Conservation (phyloP, 2,329 filamentous ascomycete genomes). For the Bipolaris sorokiniana region DNA sequence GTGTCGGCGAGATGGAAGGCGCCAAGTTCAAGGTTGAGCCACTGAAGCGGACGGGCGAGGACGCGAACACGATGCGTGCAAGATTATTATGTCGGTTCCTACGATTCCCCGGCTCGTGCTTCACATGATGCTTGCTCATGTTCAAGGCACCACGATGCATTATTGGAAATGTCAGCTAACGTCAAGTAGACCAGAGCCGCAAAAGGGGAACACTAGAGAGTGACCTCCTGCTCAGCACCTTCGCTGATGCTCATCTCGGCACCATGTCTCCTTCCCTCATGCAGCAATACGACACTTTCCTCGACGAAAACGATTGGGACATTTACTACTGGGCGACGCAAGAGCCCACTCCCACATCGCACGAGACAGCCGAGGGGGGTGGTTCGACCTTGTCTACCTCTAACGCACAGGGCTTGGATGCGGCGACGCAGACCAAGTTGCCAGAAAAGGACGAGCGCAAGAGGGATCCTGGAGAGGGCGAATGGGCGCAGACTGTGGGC, state of each 20-base stretch:
- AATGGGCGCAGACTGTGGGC: constrained; percentile 96
- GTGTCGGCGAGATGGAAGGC: constrained; percentile 45
- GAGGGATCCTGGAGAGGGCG: constrained; percentile 66
- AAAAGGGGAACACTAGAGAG: constrained; percentile 96
- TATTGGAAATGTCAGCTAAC: constrained; percentile 12
- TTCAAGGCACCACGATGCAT: neutral
- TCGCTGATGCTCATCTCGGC: constrained; percentile 79
- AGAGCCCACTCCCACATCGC: constrained; percentile 67
- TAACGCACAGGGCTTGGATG: constrained; percentile 53
- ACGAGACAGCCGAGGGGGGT: constrained; percentile 62
- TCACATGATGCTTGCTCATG: neutral
- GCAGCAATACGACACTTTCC: constrained; percentile 84
- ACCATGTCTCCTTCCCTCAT: constrained; percentile 77
- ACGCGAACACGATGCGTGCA: constrained; percentile 83
- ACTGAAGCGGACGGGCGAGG: constrained; percentile 82
- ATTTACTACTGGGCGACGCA: constrained; percentile 99
- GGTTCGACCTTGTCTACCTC: constrained; percentile 53
- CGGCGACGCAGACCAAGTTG: constrained; percentile 53
- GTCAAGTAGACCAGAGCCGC: constrained; percentile 80
- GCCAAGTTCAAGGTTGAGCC: constrained; percentile 85
- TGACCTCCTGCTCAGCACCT: constrained; percentile 94
- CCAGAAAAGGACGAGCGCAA: constrained; percentile 56
- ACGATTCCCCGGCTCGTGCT: constrained; percentile 8
- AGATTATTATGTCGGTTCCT: constrained; percentile 71
- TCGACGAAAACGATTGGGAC: constrained; percentile 99